These are phyloP conservation scores for Mallotus nudiflorus DNA, from an alignment of 345 rosid species.

Conservation along the genomic window DNA sequence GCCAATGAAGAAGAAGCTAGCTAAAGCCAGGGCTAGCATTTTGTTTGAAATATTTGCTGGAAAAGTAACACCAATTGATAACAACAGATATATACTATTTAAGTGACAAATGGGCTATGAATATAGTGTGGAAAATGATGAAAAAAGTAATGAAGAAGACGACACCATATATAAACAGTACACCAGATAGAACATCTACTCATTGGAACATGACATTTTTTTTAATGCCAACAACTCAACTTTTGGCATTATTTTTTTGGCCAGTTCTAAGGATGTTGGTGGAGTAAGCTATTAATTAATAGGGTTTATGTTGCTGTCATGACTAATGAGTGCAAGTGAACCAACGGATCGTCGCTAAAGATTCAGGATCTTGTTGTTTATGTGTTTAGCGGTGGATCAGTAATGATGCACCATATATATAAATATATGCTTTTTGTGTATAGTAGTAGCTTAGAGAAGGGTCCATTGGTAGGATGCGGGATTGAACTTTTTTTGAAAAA, in stretches of 20 bases:
- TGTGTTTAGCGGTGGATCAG: not conserved
- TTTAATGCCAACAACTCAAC: too few species aligned
- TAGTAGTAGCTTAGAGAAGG: not conserved
- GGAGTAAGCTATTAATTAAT: too few species aligned
- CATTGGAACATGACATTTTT: not conserved
- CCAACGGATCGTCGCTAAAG: not conserved
- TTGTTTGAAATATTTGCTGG: not conserved
- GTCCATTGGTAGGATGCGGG: not conserved
- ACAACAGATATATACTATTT: not conserved
- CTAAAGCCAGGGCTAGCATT: too few species aligned
- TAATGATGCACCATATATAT: slow-evolving; percentile 6
- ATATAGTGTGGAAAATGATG: not conserved
- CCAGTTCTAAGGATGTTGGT: too few species aligned
- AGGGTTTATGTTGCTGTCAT: too few species aligned
- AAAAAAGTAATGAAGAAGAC: slow-evolving; percentile 5
- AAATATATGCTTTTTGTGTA: not conserved
- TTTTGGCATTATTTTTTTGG: too few species aligned
- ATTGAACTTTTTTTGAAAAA: not conserved
- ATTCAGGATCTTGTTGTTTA: not conserved
- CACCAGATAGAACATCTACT: not conserved
- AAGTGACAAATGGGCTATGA: not conserved
- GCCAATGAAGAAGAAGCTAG: too few species aligned
- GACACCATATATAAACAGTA: not conserved
- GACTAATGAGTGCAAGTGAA: too few species aligned
- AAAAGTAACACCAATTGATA: not conserved